Base-by-base conservation (phyloP, 352 stramenopile genomes). In the Pythium oligandrum region DNA sequence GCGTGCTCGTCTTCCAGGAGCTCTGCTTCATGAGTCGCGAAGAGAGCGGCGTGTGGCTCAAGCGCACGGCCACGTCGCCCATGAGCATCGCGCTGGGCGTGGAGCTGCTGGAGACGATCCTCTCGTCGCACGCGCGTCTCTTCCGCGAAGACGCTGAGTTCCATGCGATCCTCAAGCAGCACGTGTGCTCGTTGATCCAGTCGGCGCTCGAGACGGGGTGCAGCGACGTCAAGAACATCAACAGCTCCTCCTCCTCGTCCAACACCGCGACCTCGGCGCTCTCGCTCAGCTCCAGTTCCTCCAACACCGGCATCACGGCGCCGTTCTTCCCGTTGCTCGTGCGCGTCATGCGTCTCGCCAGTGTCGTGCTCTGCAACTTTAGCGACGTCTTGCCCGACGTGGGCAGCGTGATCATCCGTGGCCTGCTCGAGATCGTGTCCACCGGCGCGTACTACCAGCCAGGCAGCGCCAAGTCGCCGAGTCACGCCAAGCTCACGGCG, bases 1-100 rank as follows among this genome's bases (percentile, higher is more conserved):
- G 84, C 4, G 80, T 95, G 34, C 56, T 95, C 47, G 73, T 95
- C 36, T 93, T 95, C 57, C 83, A 95, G 57, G 85, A 95, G 54
- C 61, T 95, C 33, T 95, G 83, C 54, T 87, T 89, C 44, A 79
- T 93, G 68, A 90, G 83, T 60, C 81, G 81, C 40, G 83, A 93
- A 48, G 81, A 93, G 60, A 87, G 78, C 38, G 83, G 83, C 12
- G 71, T 90, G 61, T 93, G 78, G 78, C 64, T 95, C n/a, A 95
- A 95, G 50, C 77, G 83, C 40, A 83, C 81, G 12, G 64, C 75
- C 1, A 72, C 79, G 42, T 95, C 85, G 36, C 72, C 82, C 0
- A 86, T 93, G 79, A 90, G 70, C 45, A 72, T 81, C 4, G 79
- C 82, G 10, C 67, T 95, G 6, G 81, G 77, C 0, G 75, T 95